Evolutionary conservation across 495 filamentous ascomycete species (phyloP).

Genomic region (Pseudomonodictys pantanalensis): DNA sequence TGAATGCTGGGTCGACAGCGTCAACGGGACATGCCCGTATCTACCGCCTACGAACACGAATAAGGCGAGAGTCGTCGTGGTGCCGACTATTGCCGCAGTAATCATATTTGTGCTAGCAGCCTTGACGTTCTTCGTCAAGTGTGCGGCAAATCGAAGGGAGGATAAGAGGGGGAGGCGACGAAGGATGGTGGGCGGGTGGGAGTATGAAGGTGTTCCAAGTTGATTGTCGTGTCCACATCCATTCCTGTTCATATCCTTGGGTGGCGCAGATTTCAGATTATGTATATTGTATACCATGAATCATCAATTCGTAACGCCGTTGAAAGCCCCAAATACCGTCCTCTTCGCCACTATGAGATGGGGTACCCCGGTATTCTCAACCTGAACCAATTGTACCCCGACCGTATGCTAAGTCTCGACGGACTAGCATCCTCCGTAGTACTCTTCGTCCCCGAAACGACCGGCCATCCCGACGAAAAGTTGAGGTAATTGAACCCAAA

Average conservation of each 20-base stretch:
- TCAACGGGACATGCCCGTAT: conserved; percentile 57
- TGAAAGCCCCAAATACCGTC: too few relatives aligned
- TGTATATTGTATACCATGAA: too few relatives aligned
- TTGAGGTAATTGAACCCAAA: conserved; percentile 26
- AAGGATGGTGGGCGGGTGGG: conserved; percentile 56
- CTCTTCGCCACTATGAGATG: too few relatives aligned
- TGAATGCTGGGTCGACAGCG: conserved; percentile 59
- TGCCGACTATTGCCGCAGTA: conserved; percentile 58
- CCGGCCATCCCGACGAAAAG: conserved; percentile 20
- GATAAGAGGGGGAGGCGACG: conserved; percentile 51
- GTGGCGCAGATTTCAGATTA: too few relatives aligned
- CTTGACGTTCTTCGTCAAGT: conserved; percentile 63
- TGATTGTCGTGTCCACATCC: too few relatives aligned
- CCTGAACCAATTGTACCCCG: too few relatives aligned
- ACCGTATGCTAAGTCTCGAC: too few relatives aligned
- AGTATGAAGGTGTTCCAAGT: conserved; percentile 63
- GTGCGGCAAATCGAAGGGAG: conserved; percentile 56
- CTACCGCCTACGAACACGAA: conserved; percentile 40
- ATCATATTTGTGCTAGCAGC: conserved; percentile 57
- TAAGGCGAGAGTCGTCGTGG: conserved; percentile 50
- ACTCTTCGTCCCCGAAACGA: too few relatives aligned
- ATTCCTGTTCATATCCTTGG: too few relatives aligned
- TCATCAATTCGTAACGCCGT: too few relatives aligned
- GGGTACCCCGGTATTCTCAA: too few relatives aligned
- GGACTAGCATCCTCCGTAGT: too few relatives aligned